Evolutionary conservation across 768 basidiomycete genomes (phyloP), one percentile per base, ranked within the genome.

Genomic region (Steccherinum ochraceum): DNA sequence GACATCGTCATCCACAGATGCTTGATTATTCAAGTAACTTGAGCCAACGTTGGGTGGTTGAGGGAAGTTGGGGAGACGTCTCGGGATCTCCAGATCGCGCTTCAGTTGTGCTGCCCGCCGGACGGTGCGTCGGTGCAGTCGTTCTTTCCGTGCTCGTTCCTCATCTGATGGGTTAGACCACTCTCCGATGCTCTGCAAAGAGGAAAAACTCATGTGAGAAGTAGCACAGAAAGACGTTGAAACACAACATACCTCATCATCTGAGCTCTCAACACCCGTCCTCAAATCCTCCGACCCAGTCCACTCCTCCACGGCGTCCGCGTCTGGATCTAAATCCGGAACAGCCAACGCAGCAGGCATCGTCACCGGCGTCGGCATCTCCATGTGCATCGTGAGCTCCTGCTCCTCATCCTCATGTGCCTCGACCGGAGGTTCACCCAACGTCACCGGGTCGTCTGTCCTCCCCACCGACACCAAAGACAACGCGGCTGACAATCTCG

Each of bases 111-210:
- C 54, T 61, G 66, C 56, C 18, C 80, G 79, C 27, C 78, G 78
- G 51, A 79, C 61, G 51, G 79, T 64, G 35, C 86, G 81, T 42
- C 84, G 80, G 40, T 84, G 79, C 42, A 79, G 66, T 24, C 87
- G 80, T 24, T 75, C 68, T 55, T 82, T 82, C 19, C 89, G 79
- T 3, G 85, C 89, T 24, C 84, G 78, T 61, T 93, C 90, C 66
- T 93, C 90, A 61, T 93, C 90, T 21, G 90, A 93, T 16, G 90
- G 90, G 60, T 93, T 93, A 20, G 90, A 93, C 79, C 80, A 93
- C 69, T 93, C 89, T 23, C 88, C 89, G 45, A 89, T 84, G 58
- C 87, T 90, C 83, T 89, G 71, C 57, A 67, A 55, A 40, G 24
- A 53, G 18, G 46, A 1, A n/a, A 41, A 13, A 26, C 43, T 39